Evolutionary conservation across 1,139 yeast species (phyloP), one percentile per base, ranked within the genome.

Genomic region (Debaryomycetaceae sp.): DNA sequence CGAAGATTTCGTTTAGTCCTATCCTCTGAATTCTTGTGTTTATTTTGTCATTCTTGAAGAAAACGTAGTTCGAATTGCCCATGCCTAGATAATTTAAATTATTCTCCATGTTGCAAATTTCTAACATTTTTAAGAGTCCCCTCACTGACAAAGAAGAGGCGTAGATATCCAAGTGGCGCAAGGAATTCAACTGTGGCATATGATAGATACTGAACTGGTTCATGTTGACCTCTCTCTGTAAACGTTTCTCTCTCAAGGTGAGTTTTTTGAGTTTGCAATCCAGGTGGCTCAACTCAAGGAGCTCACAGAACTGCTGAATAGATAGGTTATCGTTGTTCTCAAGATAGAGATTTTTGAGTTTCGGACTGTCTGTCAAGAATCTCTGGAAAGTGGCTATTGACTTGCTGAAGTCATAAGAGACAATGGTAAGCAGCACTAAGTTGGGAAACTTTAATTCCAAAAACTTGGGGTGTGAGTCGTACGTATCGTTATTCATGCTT

Each of bases 321-420:
- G 61, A 44, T 26, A 70, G 52, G 29, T 55, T 56, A 4, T 46
- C 44, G 46, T 70, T 70, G 41, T 70, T 65, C 43, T 71, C 77
- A 30, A 70, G 47, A 24, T 55, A 55, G 5, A 70, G 26, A 8
- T 44, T 53, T 26, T 41, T 51, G 14, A 70, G 47, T 4, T 50
- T 38, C 0, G 51, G 45, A 5, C 56, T 41, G 1, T 40, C 45
- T 2, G 53, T 36, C n/a, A 69, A 43, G 36, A 68, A 65, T 3
- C 52, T 50, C 4, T 72, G 72, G 26, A 69, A 57, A 6, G 39
- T 41, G 8, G 62, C 67, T 15, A 62, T 53, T 22, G 46, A 44
- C 39, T 59, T 57, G 3, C 46, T 44, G 41, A 69, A 67, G 41
- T 66, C 70, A 46, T 56, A 67, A 8, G 65, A 61, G 1, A 56